Base-by-base conservation (phyloP, 1,284 basidiomycete species). In the Marasmius oreades region DNA sequence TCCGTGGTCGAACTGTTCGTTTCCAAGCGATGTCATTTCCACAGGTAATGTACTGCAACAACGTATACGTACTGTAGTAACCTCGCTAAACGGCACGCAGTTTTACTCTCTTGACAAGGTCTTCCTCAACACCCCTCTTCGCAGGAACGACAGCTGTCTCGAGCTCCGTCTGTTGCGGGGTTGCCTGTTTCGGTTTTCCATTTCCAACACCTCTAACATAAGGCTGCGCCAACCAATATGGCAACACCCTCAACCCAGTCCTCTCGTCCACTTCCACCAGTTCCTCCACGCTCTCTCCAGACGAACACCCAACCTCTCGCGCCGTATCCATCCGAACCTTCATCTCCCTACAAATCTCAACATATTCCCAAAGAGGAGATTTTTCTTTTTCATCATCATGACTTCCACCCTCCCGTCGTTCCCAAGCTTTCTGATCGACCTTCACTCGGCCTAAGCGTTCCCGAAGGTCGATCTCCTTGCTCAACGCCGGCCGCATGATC, bases 201-300 rank as follows among this genome's bases (percentile, higher is more conserved):
- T 47, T 47, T 26, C 47, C 47, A 37, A 34, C 28, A 53, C 85
- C 80, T 18, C 92, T 77, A 67, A 93, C 86, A 67, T 93, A 93
- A 0, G 94, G 93, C 69, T 97, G 94, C 8, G 86, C 84, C 11
- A 92, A 76, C 90, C 92, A 95, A 63, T 88, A 84, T 0, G 93
- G 93, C 20, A 95, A 77, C 1, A 83, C 68, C 48, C 78, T 77
- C 59, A 88, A 71, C 8, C 85, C 80, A 0, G 81, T 82, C 52
- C 68, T 70, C 11, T 76, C 70, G 43, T 87, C 84, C 6, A 77
- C 61, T 16, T 62, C 73, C 42, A 83, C 73, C 16, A 85, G 66
- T 43, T 80, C 78, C 55, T 75, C 75, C 10, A 77, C 52, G 0
- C 70, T 60, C 56, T 67, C 70, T 22, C 71, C 70, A 46, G 72